phyloP scores from a whole-genome alignment of 306 rosid species.

The Leucaena leucocephala region DNA sequence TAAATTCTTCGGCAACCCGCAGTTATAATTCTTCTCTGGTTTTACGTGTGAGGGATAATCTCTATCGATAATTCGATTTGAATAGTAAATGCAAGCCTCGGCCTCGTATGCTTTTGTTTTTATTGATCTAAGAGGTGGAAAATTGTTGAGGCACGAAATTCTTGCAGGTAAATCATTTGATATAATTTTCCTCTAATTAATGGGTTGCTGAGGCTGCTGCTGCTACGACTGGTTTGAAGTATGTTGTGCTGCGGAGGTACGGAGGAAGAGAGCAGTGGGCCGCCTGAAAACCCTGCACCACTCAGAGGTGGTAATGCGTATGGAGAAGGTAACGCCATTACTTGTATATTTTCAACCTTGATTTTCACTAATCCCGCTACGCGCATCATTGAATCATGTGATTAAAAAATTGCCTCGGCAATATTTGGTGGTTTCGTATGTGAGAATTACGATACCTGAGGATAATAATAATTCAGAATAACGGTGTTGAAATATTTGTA shows the following conservation, averaged over 20 bases:
- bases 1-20: background rate
- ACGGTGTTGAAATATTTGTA: conserved; percentile 29
- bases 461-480: background rate
- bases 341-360: background rate
- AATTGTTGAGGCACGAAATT: conserved; percentile 13
- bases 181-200: conserved; percentile 15
- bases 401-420: background rate
- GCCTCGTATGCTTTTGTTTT: background rate
- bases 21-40: background rate
- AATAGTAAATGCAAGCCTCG: background rate
- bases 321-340: conserved; percentile 42
- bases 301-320: conserved; percentile 68
- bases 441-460: too few species aligned
- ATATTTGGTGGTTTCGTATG: background rate
- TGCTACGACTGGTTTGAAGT: conserved; percentile 38
- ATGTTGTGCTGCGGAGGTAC: conserved; percentile 87
- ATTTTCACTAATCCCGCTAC: too few species aligned
- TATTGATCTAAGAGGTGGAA: background rate
- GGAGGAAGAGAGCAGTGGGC: conserved; percentile 74
- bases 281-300: conserved; percentile 69
- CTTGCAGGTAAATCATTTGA: conserved; percentile 40
- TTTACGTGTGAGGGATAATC: background rate
- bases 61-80: background rate
- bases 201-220: conserved; percentile 41
- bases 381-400: background rate